These are phyloP conservation scores for Lolium multiflorum DNA, from an alignment of 176 grass and related monocot genomes.

Conservation along the genomic window DNA sequence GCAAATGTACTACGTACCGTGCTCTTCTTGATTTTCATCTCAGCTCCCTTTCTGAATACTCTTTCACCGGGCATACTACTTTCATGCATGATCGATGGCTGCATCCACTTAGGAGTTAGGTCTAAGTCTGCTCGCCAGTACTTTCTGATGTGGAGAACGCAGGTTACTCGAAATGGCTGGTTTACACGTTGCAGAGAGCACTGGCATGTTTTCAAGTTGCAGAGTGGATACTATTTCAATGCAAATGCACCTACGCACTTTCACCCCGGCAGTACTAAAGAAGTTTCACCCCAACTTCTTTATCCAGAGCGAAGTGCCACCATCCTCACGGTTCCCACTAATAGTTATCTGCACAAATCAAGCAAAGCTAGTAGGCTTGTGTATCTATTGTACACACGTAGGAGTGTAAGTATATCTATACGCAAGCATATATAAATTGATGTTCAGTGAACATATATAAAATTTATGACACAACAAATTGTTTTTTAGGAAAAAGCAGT, in stretches of 20 bases:
- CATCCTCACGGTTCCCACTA: background rate
- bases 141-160: constrained; percentile 34
- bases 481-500: too few species aligned
- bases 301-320: background rate
- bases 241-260: background rate
- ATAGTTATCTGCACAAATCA: background rate
- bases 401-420: background rate
- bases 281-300: background rate
- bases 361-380: background rate
- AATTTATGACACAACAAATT: too few species aligned
- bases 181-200: background rate
- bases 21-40: constrained; percentile 31
- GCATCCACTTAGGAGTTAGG: constrained; percentile 38
- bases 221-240: background rate
- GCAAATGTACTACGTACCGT: constrained; percentile 18
- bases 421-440: background rate
- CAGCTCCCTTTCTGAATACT: constrained; percentile 16
- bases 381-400: background rate
- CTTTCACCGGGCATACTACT: constrained; percentile 5
- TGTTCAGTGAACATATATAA: too few species aligned
- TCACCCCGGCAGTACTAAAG: background rate
- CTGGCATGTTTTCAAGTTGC: background rate
- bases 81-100: constrained; percentile 4
- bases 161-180: constrained; percentile 3
- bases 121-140: constrained; percentile 11